These are phyloP conservation scores for Lodderomyces theae DNA, from an alignment of 1,139 yeast species.

Conservation along the genomic window DNA sequence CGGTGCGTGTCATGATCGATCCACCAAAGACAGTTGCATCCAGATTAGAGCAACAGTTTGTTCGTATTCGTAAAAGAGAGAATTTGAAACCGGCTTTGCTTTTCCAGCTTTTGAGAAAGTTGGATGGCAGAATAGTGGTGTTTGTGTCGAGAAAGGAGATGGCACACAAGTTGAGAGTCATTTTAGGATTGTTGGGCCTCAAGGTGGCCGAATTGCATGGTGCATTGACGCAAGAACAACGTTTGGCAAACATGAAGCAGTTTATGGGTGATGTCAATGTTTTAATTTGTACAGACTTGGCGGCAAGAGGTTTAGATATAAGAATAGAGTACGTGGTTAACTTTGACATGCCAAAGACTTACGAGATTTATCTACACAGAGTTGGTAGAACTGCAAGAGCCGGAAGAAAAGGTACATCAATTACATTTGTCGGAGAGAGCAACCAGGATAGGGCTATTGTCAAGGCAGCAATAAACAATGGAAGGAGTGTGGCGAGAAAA, in stretches of 20 bases:
- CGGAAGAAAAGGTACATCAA: slow-evolving; percentile 91
- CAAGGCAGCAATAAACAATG: slow-evolving; percentile 69
- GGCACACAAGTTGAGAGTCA: slow-evolving; percentile 82
- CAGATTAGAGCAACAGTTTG: slow-evolving; percentile 87
- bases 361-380: slow-evolving; percentile 90
- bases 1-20: slow-evolving; percentile 92
- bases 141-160: slow-evolving; percentile 88
- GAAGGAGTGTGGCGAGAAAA: slow-evolving; percentile 74
- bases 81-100: slow-evolving; percentile 78
- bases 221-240: slow-evolving; percentile 90
- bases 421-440: slow-evolving; percentile 91
- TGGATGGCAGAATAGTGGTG: slow-evolving; percentile 77
- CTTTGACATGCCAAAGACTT: slow-evolving; percentile 91
- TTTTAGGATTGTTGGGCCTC: slow-evolving; percentile 83
- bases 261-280: slow-evolving; percentile 82
- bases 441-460: slow-evolving; percentile 83
- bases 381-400: slow-evolving; percentile 99
- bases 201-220: slow-evolving; percentile 94
- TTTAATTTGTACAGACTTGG: slow-evolving; percentile 92
- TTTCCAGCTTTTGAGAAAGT: slow-evolving; percentile 62
- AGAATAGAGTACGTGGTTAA: slow-evolving; percentile 92
- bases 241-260: slow-evolving; percentile 76
- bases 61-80: slow-evolving; percentile 89
- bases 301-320: slow-evolving; percentile 98
- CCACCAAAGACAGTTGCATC: slow-evolving; percentile 93